These are phyloP conservation scores for Trametes meyenii DNA, from an alignment of 768 basidiomycete species.

Conservation along the genomic window DNA sequence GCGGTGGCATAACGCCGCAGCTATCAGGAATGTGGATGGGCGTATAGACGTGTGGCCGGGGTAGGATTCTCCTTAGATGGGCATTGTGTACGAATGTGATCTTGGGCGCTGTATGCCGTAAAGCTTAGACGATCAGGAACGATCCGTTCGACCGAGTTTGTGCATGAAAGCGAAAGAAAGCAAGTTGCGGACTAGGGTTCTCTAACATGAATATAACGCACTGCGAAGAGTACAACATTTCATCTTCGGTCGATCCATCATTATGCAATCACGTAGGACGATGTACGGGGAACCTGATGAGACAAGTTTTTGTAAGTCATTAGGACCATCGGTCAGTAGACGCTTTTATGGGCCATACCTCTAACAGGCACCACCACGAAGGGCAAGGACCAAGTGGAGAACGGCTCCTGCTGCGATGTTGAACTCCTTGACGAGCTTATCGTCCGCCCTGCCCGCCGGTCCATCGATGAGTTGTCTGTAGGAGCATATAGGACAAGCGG, in stretches of 20 bases:
- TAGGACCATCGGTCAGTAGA: not conserved
- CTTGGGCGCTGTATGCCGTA: too few species aligned
- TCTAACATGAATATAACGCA: constrained; percentile 19
- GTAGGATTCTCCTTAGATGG: too few species aligned
- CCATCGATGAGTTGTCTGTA: not conserved
- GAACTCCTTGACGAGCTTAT: constrained; percentile 85
- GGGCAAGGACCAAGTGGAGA: constrained; percentile 92
- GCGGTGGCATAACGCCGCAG: not conserved
- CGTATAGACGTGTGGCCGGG: too few species aligned
- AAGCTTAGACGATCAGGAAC: too few species aligned
- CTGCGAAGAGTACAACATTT: constrained; percentile 7
- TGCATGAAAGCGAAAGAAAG: constrained; percentile 15
- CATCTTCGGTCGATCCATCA: constrained; percentile 7
- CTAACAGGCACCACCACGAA: constrained; percentile 80
- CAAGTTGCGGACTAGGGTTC: not conserved
- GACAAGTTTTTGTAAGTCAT: too few species aligned
- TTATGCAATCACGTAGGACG: too few species aligned
- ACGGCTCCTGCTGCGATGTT: constrained; percentile 85
- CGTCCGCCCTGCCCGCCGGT: constrained; percentile 70
- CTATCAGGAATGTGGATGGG: too few species aligned
- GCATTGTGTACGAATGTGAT: too few species aligned
- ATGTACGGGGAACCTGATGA: too few species aligned
- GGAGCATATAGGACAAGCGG: not conserved
- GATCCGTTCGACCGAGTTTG: too few species aligned
- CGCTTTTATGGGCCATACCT: not conserved